Evolutionary conservation across 305 asterid species (phyloP).

Genomic region (Fraxinus greggii): DNA sequence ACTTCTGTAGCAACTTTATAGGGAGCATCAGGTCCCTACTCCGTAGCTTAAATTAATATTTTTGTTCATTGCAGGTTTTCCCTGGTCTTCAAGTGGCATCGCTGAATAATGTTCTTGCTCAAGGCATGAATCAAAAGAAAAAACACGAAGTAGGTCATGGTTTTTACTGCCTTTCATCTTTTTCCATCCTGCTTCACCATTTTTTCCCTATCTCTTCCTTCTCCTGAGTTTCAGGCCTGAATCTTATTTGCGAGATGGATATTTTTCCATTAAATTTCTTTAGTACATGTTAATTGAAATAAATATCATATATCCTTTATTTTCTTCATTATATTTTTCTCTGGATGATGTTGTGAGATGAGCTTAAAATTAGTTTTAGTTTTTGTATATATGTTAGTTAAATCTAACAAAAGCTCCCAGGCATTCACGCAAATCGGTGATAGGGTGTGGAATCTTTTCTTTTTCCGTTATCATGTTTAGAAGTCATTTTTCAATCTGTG

Average conservation of each 20-base stretch:
- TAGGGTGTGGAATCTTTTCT: slow-evolving; percentile 5
- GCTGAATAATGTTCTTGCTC: slow-evolving; percentile 64
- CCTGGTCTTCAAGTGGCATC: slow-evolving; percentile 50
- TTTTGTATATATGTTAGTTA: not conserved
- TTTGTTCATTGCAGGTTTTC: slow-evolving; percentile 57
- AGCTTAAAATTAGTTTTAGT: slow-evolving; percentile 14
- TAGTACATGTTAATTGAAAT: slow-evolving; percentile 1
- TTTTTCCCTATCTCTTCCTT: slow-evolving; percentile 15
- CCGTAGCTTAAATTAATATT: slow-evolving; percentile 6
- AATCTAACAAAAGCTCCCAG: not conserved
- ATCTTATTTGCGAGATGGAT: slow-evolving; percentile 12
- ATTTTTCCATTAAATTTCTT: not conserved
- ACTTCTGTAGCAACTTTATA: slow-evolving; percentile 14
- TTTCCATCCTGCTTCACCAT: not conserved
- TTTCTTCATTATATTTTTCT: not conserved
- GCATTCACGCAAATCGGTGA: not conserved
- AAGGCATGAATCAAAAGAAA: slow-evolving; percentile 95
- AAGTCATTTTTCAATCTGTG: not conserved
- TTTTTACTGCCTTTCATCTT: not conserved
- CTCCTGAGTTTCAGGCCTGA: slow-evolving; percentile 4
- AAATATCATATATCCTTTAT: slow-evolving; percentile 4
- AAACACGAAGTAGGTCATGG: slow-evolving; percentile 73
- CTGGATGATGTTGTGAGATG: slow-evolving; percentile 16
- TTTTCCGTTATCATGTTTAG: not conserved
- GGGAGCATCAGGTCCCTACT: not conserved